Evolutionary conservation across 2,329 filamentous ascomycete species (phyloP).

Genomic region (Fusarium miscanthi): DNA sequence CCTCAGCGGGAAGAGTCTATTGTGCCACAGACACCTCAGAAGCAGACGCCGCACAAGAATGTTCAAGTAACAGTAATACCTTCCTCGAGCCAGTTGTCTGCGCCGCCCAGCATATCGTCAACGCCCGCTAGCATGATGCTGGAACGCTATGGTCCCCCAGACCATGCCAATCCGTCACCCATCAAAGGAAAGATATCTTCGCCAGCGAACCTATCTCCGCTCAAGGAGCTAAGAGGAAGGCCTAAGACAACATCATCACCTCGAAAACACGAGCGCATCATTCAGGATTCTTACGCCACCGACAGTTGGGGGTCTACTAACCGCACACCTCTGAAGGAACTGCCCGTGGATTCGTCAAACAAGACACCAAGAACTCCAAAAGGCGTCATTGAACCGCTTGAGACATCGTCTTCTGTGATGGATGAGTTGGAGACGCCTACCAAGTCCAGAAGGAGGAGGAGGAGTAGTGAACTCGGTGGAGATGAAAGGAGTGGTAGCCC

Average conservation of each 20-base stretch:
- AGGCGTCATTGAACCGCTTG: slow-evolving; percentile 21
- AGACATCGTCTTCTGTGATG: slow-evolving; percentile 39
- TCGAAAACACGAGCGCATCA: slow-evolving; percentile 48
- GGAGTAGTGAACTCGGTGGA: slow-evolving; percentile 38
- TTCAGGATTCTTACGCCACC: slow-evolving; percentile 59
- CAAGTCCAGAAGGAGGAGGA: slow-evolving; percentile 31
- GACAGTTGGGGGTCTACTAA: slow-evolving; percentile 47
- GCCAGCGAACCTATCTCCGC: slow-evolving; percentile 33
- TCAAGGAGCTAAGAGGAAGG: slow-evolving; percentile 39
- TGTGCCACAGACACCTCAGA: slow-evolving; percentile 57
- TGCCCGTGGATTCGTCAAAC: slow-evolving; percentile 25
- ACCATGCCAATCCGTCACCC: slow-evolving; percentile 50
- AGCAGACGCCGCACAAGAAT: slow-evolving; percentile 54
- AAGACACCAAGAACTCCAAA: slow-evolving; percentile 25
- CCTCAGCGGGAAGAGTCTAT: slow-evolving; percentile 48
- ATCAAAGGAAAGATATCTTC: slow-evolving; percentile 51
- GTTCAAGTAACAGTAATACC: slow-evolving; percentile 54
- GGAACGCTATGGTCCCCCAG: slow-evolving; percentile 52
- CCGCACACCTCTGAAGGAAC: slow-evolving; percentile 37
- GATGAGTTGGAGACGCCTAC: slow-evolving; percentile 43
- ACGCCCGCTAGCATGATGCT: slow-evolving; percentile 57
- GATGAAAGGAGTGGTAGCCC: slow-evolving; percentile 29
- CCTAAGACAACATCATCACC: slow-evolving; percentile 33
- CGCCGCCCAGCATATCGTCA: slow-evolving; percentile 53
- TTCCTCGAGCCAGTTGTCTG: slow-evolving; percentile 53